These are phyloP conservation scores for Phytophthora multivora DNA, from an alignment of 352 stramenopile genomes.

Conservation along the genomic window DNA sequence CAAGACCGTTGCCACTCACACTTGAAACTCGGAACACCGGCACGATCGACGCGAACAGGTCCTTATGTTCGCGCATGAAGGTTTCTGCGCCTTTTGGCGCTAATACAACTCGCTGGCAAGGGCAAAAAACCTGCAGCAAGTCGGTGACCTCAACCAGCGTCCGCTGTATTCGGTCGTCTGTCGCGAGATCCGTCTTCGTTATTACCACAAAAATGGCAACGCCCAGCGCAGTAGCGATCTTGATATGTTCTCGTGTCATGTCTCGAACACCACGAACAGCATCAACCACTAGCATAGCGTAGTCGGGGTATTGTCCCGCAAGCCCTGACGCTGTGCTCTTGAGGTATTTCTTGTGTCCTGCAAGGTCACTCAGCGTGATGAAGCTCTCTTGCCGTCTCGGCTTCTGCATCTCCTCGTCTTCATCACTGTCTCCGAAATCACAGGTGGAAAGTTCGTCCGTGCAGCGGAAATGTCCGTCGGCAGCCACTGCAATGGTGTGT, in stretches of 20 bases:
- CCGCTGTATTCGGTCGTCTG: conserved; percentile 49
- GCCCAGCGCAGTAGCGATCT: conserved; percentile 75
- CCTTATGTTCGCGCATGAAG: conserved; percentile 15
- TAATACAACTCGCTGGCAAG: conserved; percentile 23
- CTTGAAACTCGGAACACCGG: conserved; percentile 72
- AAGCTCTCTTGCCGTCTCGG: conserved; percentile 38
- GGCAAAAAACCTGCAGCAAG: conserved; percentile 46
- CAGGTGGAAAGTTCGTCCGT: conserved; percentile 54
- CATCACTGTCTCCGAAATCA: conserved; percentile 56
- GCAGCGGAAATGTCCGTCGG: conserved; percentile 61
- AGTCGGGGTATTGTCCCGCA: conserved; percentile 85
- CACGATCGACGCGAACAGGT: conserved; percentile 27
- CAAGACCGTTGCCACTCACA: conserved; percentile 56
- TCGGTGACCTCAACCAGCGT: conserved; percentile 50
- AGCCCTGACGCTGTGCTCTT: conserved; percentile 89
- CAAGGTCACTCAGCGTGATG: conserved; percentile 78
- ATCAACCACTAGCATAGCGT: conserved; percentile 87
- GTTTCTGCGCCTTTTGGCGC: conserved; percentile 8
- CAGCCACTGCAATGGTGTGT: conserved; percentile 78
- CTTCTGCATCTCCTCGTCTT: conserved; percentile 22
- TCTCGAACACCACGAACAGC: conserved; percentile 60
- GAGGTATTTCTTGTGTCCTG: conserved; percentile 88
- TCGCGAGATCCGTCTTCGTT: conserved; percentile 71
- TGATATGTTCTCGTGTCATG: conserved; percentile 83
- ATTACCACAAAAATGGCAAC: conserved; percentile 82